These are phyloP conservation scores for Rhizopogon sp. DNA, from an alignment of 768 basidiomycete genomes.

Conservation along the genomic window DNA sequence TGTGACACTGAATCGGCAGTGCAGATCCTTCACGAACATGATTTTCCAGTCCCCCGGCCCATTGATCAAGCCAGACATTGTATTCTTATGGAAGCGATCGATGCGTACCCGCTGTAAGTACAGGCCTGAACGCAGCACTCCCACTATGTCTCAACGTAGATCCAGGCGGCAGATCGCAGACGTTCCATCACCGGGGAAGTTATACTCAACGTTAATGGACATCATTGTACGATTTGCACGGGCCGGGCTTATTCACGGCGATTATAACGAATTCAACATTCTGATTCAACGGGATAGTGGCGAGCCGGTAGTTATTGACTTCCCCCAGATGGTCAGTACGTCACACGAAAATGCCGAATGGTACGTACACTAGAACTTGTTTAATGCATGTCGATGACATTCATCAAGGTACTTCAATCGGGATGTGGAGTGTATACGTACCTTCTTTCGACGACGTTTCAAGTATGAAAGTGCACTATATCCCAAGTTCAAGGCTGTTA, in stretches of 20 bases:
- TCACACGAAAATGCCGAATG: slow-evolving; percentile 97
- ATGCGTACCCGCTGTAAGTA: slow-evolving; percentile 87
- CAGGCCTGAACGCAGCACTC: background rate
- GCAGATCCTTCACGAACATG: slow-evolving; percentile 87
- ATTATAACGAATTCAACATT: slow-evolving; percentile 99
- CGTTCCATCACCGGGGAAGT: slow-evolving; percentile 78
- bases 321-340: slow-evolving; percentile 99
- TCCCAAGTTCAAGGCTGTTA: slow-evolving; percentile 66
- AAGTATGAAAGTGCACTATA: slow-evolving; percentile 88
- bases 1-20: background rate
- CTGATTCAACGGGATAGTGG: slow-evolving; percentile 74
- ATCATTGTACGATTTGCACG: slow-evolving; percentile 92
- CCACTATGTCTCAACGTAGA: slow-evolving; percentile 1
- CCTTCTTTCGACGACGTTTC: slow-evolving; percentile 88
- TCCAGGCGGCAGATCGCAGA: slow-evolving; percentile 81
- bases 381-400: slow-evolving; percentile 8
- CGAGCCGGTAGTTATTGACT: slow-evolving; percentile 92
- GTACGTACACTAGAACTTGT: slow-evolving; percentile 37
- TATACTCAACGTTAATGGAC: slow-evolving; percentile 93
- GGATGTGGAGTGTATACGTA: slow-evolving; percentile 94
- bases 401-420: slow-evolving; percentile 93
- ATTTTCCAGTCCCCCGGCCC: slow-evolving; percentile 89
- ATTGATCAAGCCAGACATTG: slow-evolving; percentile 95
- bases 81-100: slow-evolving; percentile 93
- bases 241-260: slow-evolving; percentile 95